Evolutionary conservation across 169 alveolate species (phyloP).

Genomic region (Plasmodium adleri): DNA sequence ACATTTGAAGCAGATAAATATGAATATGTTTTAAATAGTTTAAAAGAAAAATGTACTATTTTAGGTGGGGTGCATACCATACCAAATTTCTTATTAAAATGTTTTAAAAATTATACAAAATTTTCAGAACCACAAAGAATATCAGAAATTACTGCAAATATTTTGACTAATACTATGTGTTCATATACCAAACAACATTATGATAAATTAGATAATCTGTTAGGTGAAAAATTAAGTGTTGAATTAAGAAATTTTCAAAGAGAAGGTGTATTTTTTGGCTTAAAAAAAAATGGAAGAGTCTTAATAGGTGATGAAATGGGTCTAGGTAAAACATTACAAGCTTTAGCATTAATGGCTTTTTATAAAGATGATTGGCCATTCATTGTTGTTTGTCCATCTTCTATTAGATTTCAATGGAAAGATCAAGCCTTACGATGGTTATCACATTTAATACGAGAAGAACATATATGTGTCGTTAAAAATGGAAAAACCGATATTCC

Average conservation of each 20-base stretch:
- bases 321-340: conserved; percentile 98
- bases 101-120: conserved; percentile 76
- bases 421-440: conserved; percentile 95
- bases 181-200: conserved; percentile 75
- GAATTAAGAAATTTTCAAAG: conserved; percentile 92
- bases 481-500: conserved; percentile 78
- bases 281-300: conserved; percentile 93
- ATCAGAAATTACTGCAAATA: conserved; percentile 79
- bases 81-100: conserved; percentile 81
- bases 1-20: conserved; percentile 79
- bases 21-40: conserved; percentile 75
- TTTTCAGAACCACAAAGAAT: conserved; percentile 74
- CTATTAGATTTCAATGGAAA: conserved; percentile 94
- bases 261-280: conserved; percentile 95
- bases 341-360: conserved; percentile 93
- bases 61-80: conserved; percentile 80
- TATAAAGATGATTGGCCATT: conserved; percentile 96
- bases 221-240: conserved; percentile 82
- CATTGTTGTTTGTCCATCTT: conserved; percentile 95
- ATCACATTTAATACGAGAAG: conserved; percentile 83
- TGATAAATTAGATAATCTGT: conserved; percentile 40
- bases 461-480: conserved; percentile 79
- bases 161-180: conserved; percentile 71
- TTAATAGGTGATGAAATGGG: conserved; percentile 99
- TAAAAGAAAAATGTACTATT: conserved; percentile 72